Base-by-base conservation (phyloP, 1,284 basidiomycete genomes). In the Fomitiporia mediterranea region DNA sequence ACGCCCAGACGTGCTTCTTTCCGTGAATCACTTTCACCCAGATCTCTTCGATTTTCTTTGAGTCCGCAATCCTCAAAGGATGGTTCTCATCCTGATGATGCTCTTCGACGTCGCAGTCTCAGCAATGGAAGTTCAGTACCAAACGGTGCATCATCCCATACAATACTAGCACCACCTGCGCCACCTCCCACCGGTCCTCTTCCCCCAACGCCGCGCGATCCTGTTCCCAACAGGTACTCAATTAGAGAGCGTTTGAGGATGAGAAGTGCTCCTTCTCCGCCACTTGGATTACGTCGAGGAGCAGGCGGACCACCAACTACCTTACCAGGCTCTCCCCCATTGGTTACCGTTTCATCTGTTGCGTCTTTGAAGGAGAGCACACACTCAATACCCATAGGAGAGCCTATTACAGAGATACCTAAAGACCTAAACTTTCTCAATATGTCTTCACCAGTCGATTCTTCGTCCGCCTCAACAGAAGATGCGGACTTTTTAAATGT, bases 191-290 rank as follows among this genome's bases (percentile, higher is more conserved):
- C 59, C 47, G 75, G 73, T 7, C 76, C 79, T 2, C 61, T 70
- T 2, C 67, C 59, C 67, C 68, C 65, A 48, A 74, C 65, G 2
- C 64, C 61, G 59, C 65, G 23, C 4, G 47, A 66, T 8, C 56
- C 49, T 51, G 67, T 63, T n/a, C 48, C 68, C 53, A 72, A 74
- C 21, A 70, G 71, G 39, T 65, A 76, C 2, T 78, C 81, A 11
- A 63, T 86, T 58, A 79, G 76, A 63, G 79, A 80, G 60, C 80
- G 86, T 44, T 65, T 86, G 44, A 81, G 85, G 38, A 81, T 83
- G 57, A 74, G 81, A 53, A 86, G 83, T 62, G 73, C 80, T 6
- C 81, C 81, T 7, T 73, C 79, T 4, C 66, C 74, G 11, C 61
- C 72, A 17, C 61, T 64, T 4, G 34, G 44, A 19, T 44, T 55